Evolutionary conservation across 139 green algal species (phyloP), one percentile per base, ranked within the genome.

Genomic region (Klebsormidium nitens): DNA sequence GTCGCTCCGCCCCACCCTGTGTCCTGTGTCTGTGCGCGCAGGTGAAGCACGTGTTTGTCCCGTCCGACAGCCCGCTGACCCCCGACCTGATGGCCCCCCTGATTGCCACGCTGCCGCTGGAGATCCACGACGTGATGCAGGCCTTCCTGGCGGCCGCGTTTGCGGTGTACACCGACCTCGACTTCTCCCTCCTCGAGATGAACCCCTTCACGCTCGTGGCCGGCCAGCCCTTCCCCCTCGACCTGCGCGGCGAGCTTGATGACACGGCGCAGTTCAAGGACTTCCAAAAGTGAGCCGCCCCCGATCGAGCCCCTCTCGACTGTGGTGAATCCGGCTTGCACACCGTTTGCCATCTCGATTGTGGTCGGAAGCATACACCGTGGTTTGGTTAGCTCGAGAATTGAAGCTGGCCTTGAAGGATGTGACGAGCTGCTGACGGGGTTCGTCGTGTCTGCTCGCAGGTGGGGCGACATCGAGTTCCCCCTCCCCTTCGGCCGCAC

Each of bases 101-200:
- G 37, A 80, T 92, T 44, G 64, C 76, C 4, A 78, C 56, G 3
- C 66, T 96, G 37, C 84, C 87, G 0, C 72, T 89, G 38, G 90
- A 95, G 46, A 55, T 55, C 23, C 46, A 23, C 23, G 46, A 23
- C 23, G 23, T 31, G 59, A 31, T 67, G 59, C 17, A 67, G 37
- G n/a, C 59, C 14, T 67, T 67, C 39, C 23, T 67, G 17, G 59
- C 6, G 5, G 59, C 8, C 59, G 8, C 8, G 6, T 67, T 67
- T n/a, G 59, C 6, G 17, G 59, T 67, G 17, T 67, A 67, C 46
- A 55, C 46, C 23, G 90, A 95, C 78, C 69, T 96, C 50, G 91
- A 96, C 82, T 88, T 84, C 38, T 93, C 82, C 1, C 68, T 97
- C 60, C 69, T 96, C 57, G 91, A 96, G 82, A 96, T 96, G 87